Percentiles rank a stretch among this genome's conserved stretches.
Evolutionary conservation across 148 eudicot species (phyloP).

Genomic region (Diospyros lotus): DNA sequence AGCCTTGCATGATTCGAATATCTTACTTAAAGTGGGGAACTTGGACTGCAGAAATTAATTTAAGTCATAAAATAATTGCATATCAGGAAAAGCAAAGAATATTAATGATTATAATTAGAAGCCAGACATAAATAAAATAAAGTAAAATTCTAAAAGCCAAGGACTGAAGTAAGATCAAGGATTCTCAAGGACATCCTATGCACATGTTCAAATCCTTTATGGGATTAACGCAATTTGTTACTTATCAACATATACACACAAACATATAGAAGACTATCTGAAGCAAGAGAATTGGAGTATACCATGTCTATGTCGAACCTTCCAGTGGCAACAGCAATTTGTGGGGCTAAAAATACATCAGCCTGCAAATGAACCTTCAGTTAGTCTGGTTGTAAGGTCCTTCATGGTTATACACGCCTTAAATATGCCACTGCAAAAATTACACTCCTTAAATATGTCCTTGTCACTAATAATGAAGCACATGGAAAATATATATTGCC

Average conservation of each 20-base stretch:
- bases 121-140: neutral
- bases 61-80: neutral
- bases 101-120: no score
- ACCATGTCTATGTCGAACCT: constrained; percentile 61
- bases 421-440: no score
- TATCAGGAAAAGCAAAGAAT: no score
- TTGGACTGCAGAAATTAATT: constrained; percentile 29
- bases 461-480: neutral
- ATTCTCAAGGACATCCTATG: no score
- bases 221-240: no score
- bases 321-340: constrained; percentile 41
- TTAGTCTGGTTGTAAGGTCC: constrained; percentile 7
- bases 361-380: constrained; percentile 37
- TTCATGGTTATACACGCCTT: neutral
- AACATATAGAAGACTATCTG: neutral
- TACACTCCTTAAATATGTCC: neutral
- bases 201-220: no score
- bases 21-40: constrained; percentile 29
- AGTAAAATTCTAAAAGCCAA: neutral
- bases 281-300: constrained; percentile 10
- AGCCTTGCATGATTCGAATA: constrained; percentile 33
- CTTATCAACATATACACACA: neutral
- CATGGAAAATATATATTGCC: constrained; percentile 6
- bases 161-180: neutral
- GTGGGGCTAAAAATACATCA: constrained; percentile 69